Evolutionary conservation across 2,329 filamentous ascomycete species (phyloP), one percentile per base, ranked within the genome.

Genomic region (Epichloe glyceriae): DNA sequence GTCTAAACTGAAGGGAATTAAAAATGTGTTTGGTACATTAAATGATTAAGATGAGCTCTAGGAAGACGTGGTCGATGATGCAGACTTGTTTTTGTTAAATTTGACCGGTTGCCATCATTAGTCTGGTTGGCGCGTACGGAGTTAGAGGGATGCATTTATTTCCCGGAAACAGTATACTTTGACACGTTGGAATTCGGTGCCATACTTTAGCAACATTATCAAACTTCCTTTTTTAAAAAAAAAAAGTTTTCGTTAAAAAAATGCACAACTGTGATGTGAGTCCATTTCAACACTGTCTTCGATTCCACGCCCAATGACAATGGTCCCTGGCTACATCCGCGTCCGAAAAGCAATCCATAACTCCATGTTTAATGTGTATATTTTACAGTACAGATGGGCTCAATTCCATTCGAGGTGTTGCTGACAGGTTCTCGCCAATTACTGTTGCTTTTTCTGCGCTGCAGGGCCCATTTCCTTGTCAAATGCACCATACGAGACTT

Each of bases 401-500:
- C 20, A 40, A 43, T 46, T 48, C 37, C 39, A 14, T n/a, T 47
- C 20, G 47, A 45, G 17, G 8, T 35, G 15, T 38, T 33, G 17
- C 33, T 43, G 17, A 40, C 51, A 47, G 41, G 17, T 39, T 43
- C 34, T 22, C 22, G 34, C 12, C 42, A 40, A 57, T 60, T 62
- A 65, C 57, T 68, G 59, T 55, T 69, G 64, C 73, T 88, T 95
- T 80, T 90, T 95, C 69, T 94, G 87, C 34, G 85, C 85, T 38
- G 82, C 75, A n/a, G 88, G 87, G 0, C 89, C 88, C 75, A 88
- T 95, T 60, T 96, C 91, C 74, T 95, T 96, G 65, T 94, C 91
- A 64, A 97, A 98, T 2, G 93, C 89, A 55, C 86, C 88, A 66
- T 97, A 97, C 1, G 88, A 86, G 33, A 97, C 88, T 66, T 96